Conservation (phyloP, 805 yeast genomes). For the Pichia rugopelliculosa region DNA sequence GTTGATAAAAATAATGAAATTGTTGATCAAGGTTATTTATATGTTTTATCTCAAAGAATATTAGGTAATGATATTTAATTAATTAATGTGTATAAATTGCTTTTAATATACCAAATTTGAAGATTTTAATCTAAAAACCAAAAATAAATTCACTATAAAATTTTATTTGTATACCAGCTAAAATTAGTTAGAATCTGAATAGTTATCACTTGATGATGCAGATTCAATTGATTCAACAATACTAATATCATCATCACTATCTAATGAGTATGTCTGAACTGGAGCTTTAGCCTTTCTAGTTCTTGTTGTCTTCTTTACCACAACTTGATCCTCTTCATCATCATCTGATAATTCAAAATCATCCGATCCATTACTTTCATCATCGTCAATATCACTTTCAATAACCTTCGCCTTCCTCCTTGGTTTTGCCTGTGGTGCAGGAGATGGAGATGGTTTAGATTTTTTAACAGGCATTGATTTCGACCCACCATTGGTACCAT, state of each 20-base stretch:
- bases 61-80: constrained; percentile 1
- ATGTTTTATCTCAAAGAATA: constrained; percentile 5
- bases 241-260: constrained; percentile 15
- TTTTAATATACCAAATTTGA: not conserved
- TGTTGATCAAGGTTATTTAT: constrained; percentile 7
- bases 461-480: not conserved
- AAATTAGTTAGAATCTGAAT: not conserved
- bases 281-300: constrained; percentile 5
- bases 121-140: no score
- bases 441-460: not conserved
- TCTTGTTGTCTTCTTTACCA: constrained; percentile 7
- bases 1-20: constrained; percentile 4
- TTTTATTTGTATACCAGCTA: no score
- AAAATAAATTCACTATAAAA: no score
- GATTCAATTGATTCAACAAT: constrained; percentile 6
- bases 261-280: constrained; percentile 13
- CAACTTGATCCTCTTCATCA: constrained; percentile 6
- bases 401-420: not conserved
- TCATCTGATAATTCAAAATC: constrained; percentile 9
- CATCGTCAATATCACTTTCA: constrained; percentile 4
- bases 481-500: not conserved
- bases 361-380: constrained; percentile 3
- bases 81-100: not conserved
- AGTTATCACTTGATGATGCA: not conserved
- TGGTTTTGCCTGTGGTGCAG: constrained; percentile 7